phyloP scores from a whole-genome alignment of 345 rosid genomes.

The Syzygium aqueum region DNA sequence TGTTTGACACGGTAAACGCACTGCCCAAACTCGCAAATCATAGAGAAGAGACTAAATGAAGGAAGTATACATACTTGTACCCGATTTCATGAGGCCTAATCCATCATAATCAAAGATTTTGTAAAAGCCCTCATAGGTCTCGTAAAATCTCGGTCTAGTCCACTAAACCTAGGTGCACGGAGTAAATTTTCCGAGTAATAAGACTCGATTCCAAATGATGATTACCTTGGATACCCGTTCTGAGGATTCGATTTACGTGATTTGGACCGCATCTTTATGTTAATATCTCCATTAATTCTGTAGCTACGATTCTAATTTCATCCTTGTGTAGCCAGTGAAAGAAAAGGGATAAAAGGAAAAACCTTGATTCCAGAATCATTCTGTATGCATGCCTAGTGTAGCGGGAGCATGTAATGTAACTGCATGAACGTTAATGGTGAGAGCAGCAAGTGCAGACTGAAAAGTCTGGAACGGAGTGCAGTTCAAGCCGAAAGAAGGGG shows the following conservation, averaged over 20 bases:
- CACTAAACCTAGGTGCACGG: not conserved
- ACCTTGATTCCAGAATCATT: not conserved
- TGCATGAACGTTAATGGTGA: not conserved
- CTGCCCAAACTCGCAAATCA: not conserved
- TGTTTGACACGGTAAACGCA: not conserved
- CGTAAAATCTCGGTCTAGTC: not conserved
- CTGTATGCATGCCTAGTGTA: not conserved
- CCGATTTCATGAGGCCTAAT: fast-evolving
- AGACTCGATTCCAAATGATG: not conserved
- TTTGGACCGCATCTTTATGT: not conserved
- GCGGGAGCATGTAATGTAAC: not conserved
- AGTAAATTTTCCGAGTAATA: not conserved
- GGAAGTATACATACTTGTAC: not conserved
- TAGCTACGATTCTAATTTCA: not conserved
- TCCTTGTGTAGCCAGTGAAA: not conserved
- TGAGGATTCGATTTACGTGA: not conserved
- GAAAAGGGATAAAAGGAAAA: not conserved
- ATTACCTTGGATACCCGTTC: not conserved
- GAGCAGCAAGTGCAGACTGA: not conserved
- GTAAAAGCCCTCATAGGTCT: not conserved
- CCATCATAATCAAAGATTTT: not conserved
- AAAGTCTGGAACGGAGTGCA: not conserved
- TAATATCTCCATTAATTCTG: not conserved
- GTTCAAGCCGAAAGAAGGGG: not conserved
- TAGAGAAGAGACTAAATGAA: not conserved